phyloP scores from a whole-genome alignment of 1,284 basidiomycete genomes.

The Trametes hirsuta region DNA sequence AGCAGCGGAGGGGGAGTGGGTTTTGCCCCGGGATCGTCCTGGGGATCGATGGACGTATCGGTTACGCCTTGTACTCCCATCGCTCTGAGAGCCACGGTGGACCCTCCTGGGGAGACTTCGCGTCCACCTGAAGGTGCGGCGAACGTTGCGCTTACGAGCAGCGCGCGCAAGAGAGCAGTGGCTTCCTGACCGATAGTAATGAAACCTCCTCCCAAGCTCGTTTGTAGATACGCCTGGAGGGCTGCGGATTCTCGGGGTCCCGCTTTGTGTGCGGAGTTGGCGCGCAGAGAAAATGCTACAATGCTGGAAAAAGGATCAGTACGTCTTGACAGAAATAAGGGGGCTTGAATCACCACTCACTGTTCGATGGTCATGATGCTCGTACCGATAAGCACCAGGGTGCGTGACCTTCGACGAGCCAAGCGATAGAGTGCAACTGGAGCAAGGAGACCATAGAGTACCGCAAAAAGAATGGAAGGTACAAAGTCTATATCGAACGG shows the following conservation, averaged over 20 bases:
- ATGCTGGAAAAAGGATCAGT: slow-evolving; percentile 8
- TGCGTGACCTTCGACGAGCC: slow-evolving; percentile 14
- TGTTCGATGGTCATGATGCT: slow-evolving; percentile 20
- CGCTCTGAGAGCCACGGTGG: no score
- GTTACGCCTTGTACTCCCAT: no score
- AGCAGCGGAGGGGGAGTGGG: no score
- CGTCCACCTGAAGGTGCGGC: neutral
- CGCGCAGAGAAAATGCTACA: slow-evolving; percentile 35
- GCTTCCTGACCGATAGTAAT: slow-evolving; percentile 34
- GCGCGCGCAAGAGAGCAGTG: slow-evolving; percentile 30
- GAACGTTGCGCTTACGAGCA: slow-evolving; percentile 36
- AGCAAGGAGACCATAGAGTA: slow-evolving; percentile 21
- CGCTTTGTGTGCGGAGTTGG: slow-evolving; percentile 30
- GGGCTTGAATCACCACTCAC: slow-evolving; percentile 6
- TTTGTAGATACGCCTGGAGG: slow-evolving; percentile 38
- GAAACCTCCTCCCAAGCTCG: slow-evolving; percentile 35
- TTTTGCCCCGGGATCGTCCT: no score
- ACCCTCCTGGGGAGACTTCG: neutral
- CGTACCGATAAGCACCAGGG: slow-evolving; percentile 17
- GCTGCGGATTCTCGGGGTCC: slow-evolving; percentile 21
- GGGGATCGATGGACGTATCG: no score
- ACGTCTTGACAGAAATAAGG: neutral
- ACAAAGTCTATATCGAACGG: neutral
- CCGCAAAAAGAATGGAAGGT: slow-evolving; percentile 9
- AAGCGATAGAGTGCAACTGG: slow-evolving; percentile 21